Percentiles rank a stretch among this genome's conserved stretches.
These are phyloP conservation scores for Lactifluus rugatus DNA, from an alignment of 768 basidiomycete species.

Conservation along the genomic window DNA sequence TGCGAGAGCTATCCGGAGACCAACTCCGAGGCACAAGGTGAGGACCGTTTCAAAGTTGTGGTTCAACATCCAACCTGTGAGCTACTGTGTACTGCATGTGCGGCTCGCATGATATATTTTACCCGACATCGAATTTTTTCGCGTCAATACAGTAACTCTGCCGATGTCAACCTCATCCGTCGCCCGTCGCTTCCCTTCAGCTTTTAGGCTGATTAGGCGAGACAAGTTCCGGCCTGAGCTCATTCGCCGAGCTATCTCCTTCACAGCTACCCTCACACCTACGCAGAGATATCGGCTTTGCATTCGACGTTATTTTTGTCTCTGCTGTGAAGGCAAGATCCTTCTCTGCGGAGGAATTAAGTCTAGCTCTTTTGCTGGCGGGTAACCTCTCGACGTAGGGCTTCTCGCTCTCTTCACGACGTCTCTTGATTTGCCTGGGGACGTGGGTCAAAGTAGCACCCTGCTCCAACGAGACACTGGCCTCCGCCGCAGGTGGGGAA, in stretches of 20 bases:
- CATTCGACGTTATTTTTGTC: not conserved
- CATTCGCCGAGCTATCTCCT: too few species aligned
- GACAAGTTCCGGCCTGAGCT: not conserved
- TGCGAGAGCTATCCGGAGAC: too few species aligned
- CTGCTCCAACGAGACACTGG: not conserved
- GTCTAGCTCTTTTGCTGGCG: not conserved
- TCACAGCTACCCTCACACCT: too few species aligned
- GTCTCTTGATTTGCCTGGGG: not conserved
- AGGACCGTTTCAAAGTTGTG: too few species aligned
- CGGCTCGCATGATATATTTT: too few species aligned
- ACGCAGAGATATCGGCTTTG: too few species aligned
- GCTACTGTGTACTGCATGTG: too few species aligned
- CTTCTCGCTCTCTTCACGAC: not conserved
- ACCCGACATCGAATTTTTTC: too few species aligned
- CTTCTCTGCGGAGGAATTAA: not conserved
- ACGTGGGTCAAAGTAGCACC: not conserved
- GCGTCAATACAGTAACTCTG: too few species aligned
- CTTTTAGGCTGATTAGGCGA: not conserved
- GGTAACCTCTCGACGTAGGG: not conserved
- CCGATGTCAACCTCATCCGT: not conserved
- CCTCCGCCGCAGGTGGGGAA: not conserved
- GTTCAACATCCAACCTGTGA: too few species aligned
- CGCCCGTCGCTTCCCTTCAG: too few species aligned
- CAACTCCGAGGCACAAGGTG: too few species aligned
- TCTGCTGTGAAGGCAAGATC: not conserved